Evolutionary conservation across 225 moss, liverwort and hornwort genomes (phyloP).

Genomic region (Physcomitrellopsis africana): DNA sequence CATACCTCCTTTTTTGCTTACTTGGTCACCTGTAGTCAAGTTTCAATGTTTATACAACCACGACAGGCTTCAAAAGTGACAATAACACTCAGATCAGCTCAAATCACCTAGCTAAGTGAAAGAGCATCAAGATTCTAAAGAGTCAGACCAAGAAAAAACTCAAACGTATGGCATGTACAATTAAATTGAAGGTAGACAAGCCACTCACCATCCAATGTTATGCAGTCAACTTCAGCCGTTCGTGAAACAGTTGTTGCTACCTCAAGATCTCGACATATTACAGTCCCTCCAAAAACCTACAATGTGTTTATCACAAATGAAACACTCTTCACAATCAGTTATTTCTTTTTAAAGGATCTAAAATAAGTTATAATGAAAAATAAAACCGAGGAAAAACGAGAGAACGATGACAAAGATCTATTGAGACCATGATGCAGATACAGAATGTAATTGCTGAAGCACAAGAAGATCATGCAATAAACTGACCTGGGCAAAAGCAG

Average conservation of each 20-base stretch:
- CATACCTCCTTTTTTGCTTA: slow-evolving; percentile 96
- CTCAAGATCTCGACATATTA: slow-evolving; percentile 91
- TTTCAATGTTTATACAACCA: slow-evolving; percentile 17
- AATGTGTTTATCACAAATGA: slow-evolving; percentile 5
- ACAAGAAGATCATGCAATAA: not conserved
- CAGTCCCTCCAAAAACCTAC: slow-evolving; percentile 93
- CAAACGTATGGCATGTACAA: slow-evolving; percentile 1
- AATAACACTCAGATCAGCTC: not conserved
- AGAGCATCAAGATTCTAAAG: not conserved
- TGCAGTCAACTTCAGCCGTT: slow-evolving; percentile 86
- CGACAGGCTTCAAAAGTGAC: not conserved
- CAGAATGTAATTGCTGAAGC: not conserved
- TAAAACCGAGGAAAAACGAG: not conserved
- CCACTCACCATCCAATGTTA: slow-evolving; percentile 79
- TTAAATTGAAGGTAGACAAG: not conserved
- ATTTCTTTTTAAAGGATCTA: not conserved
- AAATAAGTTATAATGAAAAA: not conserved
- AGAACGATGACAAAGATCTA: not conserved
- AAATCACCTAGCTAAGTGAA: not conserved
- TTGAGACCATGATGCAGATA: slow-evolving; percentile 1
- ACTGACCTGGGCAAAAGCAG: slow-evolving; percentile 82
- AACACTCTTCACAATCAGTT: slow-evolving; percentile 6
- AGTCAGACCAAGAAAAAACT: slow-evolving; percentile 1
- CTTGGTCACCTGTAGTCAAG: slow-evolving; percentile 76
- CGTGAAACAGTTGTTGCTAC: slow-evolving; percentile 86